Percentiles rank a stretch among this genome's conserved stretches.
Conservation (phyloP, 768 basidiomycete genomes). For the Trametes coccinea region DNA sequence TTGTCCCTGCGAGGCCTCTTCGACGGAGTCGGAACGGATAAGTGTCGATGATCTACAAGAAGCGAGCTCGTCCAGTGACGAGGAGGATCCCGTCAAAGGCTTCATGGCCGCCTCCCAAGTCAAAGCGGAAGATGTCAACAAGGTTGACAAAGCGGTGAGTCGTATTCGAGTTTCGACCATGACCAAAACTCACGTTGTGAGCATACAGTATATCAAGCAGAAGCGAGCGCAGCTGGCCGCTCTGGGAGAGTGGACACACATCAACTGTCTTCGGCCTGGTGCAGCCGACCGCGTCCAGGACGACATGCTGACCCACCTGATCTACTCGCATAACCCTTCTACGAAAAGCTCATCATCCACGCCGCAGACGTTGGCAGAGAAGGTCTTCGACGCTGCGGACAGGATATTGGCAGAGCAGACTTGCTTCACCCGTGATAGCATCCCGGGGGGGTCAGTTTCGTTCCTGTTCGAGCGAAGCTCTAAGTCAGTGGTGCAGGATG, state of each 20-base stretch:
- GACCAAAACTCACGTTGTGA: neutral
- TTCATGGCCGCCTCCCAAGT: constrained; percentile 71
- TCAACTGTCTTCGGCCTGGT: constrained; percentile 61
- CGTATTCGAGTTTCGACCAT: neutral
- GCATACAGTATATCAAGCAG: constrained; percentile 58
- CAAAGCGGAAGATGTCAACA: constrained; percentile 43
- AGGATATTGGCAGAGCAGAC: constrained; percentile 41
- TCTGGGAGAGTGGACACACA: constrained; percentile 82
- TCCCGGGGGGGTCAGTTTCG: constrained; percentile 69
- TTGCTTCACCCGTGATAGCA: constrained; percentile 40
- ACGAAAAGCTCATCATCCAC: neutral
- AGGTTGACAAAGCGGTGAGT: constrained; percentile 55
- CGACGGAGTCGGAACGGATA: neutral
- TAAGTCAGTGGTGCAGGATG: constrained; percentile 22
- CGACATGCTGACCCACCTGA: constrained; percentile 57
- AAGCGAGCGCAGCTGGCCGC: constrained; percentile 69
- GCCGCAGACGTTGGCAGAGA: constrained; percentile 32
- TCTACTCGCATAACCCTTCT: constrained; percentile 31
- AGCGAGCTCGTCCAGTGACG: constrained; percentile 35
- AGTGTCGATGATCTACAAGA: constrained; percentile 14
- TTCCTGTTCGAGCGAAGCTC: constrained; percentile 73
- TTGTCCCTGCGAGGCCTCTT: constrained; percentile 59
- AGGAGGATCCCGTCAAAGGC: constrained; percentile 37
- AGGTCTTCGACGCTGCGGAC: constrained; percentile 47
- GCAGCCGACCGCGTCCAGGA: constrained; percentile 60